Evolutionary conservation across 2,329 filamentous ascomycete genomes (phyloP).

Genomic region (Aspergillus sp.): DNA sequence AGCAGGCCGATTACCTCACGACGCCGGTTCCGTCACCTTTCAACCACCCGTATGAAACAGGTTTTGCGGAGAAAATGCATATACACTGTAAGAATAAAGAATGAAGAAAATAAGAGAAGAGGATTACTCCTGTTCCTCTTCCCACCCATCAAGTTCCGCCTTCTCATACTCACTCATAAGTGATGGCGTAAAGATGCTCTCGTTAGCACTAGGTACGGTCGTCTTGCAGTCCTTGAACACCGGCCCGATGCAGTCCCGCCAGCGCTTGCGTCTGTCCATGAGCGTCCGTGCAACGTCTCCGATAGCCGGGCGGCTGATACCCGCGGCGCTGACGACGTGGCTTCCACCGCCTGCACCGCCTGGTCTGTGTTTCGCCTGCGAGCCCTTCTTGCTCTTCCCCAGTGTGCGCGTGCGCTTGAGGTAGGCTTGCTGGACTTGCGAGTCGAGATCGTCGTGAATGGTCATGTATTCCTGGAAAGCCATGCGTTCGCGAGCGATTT

Average conservation of each 20-base stretch:
- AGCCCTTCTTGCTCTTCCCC: constrained; percentile 89
- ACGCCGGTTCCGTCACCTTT: background rate
- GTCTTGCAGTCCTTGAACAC: constrained; percentile 86
- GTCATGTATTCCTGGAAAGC: constrained; percentile 96
- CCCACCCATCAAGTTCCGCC: constrained; percentile 79
- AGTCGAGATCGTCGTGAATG: constrained; percentile 94
- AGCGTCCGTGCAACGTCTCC: constrained; percentile 88
- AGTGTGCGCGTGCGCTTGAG: constrained; percentile 93
- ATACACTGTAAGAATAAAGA: background rate
- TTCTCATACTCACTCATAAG: constrained; percentile 75
- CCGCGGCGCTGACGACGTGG: constrained; percentile 51
- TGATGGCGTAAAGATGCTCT: constrained; percentile 75
- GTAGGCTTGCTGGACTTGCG: constrained; percentile 92
- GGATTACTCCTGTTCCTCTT: constrained; percentile 71
- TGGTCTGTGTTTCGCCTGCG: constrained; percentile 60
- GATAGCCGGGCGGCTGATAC: constrained; percentile 64
- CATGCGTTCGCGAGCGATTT: constrained; percentile 89
- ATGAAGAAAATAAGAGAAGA: constrained; percentile 14
- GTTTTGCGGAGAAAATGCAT: constrained; percentile 6
- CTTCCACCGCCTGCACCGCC: constrained; percentile 76
- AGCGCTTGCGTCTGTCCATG: constrained; percentile 87
- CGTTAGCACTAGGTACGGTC: constrained; percentile 68
- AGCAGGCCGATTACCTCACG: background rate
- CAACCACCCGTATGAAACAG: constrained; percentile 1
- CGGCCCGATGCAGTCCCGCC: constrained; percentile 88